Evolutionary conservation across 306 rosid species (phyloP).

Genomic region (Vachellia collinsii): DNA sequence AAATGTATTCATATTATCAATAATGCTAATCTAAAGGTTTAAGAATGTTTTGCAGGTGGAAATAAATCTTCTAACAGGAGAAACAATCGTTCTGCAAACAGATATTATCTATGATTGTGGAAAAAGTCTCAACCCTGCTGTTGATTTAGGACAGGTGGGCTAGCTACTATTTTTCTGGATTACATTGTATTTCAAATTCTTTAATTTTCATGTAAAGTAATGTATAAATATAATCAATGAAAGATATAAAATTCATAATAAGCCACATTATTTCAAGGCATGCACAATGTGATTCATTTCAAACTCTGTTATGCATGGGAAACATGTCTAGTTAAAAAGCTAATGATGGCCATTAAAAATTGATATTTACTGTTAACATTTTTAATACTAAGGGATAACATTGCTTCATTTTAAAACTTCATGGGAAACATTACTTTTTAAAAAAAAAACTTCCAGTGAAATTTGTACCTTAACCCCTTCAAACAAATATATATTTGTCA

Average conservation of each 20-base stretch:
- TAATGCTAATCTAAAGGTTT: constrained; percentile 2
- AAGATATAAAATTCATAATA: too few relatives aligned
- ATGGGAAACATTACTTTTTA: too few relatives aligned
- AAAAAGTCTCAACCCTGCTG: constrained; percentile 92
- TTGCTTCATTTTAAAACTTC: too few relatives aligned
- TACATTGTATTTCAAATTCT: neutral
- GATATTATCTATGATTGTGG: constrained; percentile 95
- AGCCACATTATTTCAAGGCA: neutral
- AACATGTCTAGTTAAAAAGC: neutral
- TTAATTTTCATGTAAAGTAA: neutral
- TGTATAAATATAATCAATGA: neutral
- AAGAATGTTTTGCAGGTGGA: constrained; percentile 69
- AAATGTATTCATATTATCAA: constrained; percentile 9
- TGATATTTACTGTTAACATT: too few relatives aligned
- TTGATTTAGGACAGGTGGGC: constrained; percentile 91
- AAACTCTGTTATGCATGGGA: neutral
- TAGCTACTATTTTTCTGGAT: neutral
- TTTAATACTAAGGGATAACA: too few relatives aligned
- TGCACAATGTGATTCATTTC: neutral
- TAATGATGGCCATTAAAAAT: too few relatives aligned
- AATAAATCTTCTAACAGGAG: constrained; percentile 80
- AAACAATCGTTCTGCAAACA: constrained; percentile 67
- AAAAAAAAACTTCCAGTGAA: too few relatives aligned
- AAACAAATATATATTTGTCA: too few relatives aligned
- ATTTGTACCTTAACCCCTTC: too few relatives aligned